A percentile compares a stretch with the other conserved stretches of the same genome.
These are phyloP conservation scores for Sphaerulina vaccinii DNA, from an alignment of 2,329 filamentous ascomycete species.

Conservation along the genomic window DNA sequence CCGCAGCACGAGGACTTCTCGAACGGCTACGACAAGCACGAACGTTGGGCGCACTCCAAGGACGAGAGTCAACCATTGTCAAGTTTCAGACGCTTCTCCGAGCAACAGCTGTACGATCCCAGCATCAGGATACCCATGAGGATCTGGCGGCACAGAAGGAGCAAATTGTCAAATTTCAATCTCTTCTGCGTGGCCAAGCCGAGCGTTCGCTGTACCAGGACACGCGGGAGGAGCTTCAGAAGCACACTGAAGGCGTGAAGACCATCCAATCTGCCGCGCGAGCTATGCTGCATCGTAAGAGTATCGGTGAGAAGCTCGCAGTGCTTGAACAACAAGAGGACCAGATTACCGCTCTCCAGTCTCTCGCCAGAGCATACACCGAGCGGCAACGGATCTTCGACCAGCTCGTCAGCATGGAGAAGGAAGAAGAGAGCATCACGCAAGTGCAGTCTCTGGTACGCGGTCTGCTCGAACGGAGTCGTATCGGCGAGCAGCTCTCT, in stretches of 20 bases:
- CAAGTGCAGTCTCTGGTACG: slow-evolving; percentile 73
- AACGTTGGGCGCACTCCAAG: slow-evolving; percentile 33
- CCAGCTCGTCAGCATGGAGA: slow-evolving; percentile 68
- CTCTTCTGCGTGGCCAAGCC: slow-evolving; percentile 62
- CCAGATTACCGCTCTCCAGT: slow-evolving; percentile 64
- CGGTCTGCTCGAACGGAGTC: slow-evolving; percentile 73
- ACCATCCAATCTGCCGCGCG: slow-evolving; percentile 55
- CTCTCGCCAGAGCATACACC: slow-evolving; percentile 63
- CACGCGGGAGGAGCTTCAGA: slow-evolving; percentile 39
- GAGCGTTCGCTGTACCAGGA: slow-evolving; percentile 43
- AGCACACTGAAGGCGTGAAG: slow-evolving; percentile 46
- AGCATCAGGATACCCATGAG: slow-evolving; percentile 60
- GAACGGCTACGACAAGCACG: slow-evolving; percentile 38
- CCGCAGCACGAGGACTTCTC: slow-evolving; percentile 43
- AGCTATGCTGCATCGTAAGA: slow-evolving; percentile 48
- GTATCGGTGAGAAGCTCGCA: slow-evolving; percentile 46
- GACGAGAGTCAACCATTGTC: slow-evolving; percentile 43
- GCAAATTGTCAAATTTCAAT: slow-evolving; percentile 57
- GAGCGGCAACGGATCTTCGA: slow-evolving; percentile 60
- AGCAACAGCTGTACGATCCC: slow-evolving; percentile 55
- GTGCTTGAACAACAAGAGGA: slow-evolving; percentile 59
- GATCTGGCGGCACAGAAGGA: slow-evolving; percentile 42
- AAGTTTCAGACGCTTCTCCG: slow-evolving; percentile 66
- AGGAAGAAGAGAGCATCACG: slow-evolving; percentile 65
- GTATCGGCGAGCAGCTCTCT: slow-evolving; percentile 70